Conservation (phyloP, 2,329 filamentous ascomycete genomes). For the Zasmidium cellare region DNA sequence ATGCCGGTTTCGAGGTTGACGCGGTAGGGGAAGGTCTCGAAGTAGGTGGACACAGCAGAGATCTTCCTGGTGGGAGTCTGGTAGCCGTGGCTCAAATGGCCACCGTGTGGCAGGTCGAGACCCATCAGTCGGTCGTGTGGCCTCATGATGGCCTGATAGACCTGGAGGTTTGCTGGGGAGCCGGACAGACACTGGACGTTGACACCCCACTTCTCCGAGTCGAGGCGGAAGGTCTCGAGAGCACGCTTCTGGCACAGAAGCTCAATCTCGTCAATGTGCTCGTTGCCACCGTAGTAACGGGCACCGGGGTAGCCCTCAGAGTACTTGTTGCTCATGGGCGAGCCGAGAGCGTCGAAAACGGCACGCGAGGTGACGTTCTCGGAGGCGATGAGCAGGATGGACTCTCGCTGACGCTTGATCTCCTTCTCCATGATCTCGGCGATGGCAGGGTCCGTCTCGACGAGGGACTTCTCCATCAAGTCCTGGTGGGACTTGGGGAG, state of each 20-base stretch:
- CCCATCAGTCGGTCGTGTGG: slow-evolving; percentile 96
- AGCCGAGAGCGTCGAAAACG: slow-evolving; percentile 95
- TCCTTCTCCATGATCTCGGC: slow-evolving; percentile 96
- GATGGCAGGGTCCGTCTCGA: slow-evolving; percentile 91
- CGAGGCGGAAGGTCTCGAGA: slow-evolving; percentile 84
- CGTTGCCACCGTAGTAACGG: slow-evolving; percentile 98
- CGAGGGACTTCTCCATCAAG: slow-evolving; percentile 91
- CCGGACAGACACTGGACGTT: slow-evolving; percentile 94
- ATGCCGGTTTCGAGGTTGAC: slow-evolving; percentile 86
- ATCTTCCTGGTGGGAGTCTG: slow-evolving; percentile 84
- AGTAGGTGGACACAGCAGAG: slow-evolving; percentile 97
- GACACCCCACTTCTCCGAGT: slow-evolving; percentile 91
- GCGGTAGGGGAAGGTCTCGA: slow-evolving; percentile 97
- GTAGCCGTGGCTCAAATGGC: slow-evolving; percentile 94
- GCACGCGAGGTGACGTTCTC: slow-evolving; percentile 99
- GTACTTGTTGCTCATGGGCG: slow-evolving; percentile 95
- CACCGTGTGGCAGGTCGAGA: slow-evolving; percentile 91
- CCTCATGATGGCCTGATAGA: slow-evolving; percentile 90
- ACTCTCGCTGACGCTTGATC: slow-evolving; percentile 96
- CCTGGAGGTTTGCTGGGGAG: slow-evolving; percentile 72
- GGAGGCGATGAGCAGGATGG: slow-evolving; percentile 96
- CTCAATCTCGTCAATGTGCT: slow-evolving; percentile 97
- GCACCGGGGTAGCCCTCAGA: slow-evolving; percentile 97
- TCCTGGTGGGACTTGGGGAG: slow-evolving; percentile 67
- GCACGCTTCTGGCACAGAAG: slow-evolving; percentile 91